Percentiles rank a stretch among this genome's conserved stretches.
phyloP scores from a whole-genome alignment of 2,329 filamentous ascomycete species.

The Trichophyton rubrum region DNA sequence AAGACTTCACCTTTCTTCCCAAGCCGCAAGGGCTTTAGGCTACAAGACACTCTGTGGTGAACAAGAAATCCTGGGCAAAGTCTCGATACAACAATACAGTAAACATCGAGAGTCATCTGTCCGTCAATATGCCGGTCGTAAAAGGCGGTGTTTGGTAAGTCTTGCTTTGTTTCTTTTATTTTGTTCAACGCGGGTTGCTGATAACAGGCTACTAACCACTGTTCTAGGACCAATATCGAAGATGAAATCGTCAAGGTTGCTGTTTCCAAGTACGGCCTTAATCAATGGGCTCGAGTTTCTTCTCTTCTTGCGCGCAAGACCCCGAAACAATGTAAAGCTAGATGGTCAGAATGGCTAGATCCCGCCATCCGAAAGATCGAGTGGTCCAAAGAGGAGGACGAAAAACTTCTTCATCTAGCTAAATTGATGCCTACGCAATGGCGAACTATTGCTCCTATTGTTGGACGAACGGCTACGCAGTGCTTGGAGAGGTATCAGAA shows the following conservation, averaged over 20 bases:
- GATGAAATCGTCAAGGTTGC: constrained; percentile 97
- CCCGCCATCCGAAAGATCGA: constrained; percentile 97
- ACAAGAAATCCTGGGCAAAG: too few species aligned
- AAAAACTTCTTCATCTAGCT: constrained; percentile 88
- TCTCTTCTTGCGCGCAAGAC: constrained; percentile 95
- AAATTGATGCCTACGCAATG: constrained; percentile 99
- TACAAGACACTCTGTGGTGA: not conserved
- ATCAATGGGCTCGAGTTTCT: constrained; percentile 97
- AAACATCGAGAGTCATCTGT: not conserved
- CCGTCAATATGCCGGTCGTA: constrained; percentile 47
- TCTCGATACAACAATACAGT: not conserved
- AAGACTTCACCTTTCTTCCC: not conserved
- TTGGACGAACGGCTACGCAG: constrained; percentile 91
- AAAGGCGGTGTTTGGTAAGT: constrained; percentile 51
- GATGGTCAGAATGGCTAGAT: constrained; percentile 98
- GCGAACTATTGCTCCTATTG: constrained; percentile 94
- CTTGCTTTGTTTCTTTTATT: constrained; percentile 11
- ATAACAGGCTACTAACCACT: not conserved
- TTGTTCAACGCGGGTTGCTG: not conserved
- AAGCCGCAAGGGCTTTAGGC: not conserved
- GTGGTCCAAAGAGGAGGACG: constrained; percentile 97
- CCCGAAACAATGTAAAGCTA: constrained; percentile 95
- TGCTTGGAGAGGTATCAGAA: constrained; percentile 96
- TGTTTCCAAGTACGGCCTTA: constrained; percentile 86
- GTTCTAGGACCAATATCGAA: constrained; percentile 50